These are phyloP conservation scores for Naganishia vaughanmartiniae DNA, from an alignment of 768 basidiomycete genomes.

Conservation along the genomic window DNA sequence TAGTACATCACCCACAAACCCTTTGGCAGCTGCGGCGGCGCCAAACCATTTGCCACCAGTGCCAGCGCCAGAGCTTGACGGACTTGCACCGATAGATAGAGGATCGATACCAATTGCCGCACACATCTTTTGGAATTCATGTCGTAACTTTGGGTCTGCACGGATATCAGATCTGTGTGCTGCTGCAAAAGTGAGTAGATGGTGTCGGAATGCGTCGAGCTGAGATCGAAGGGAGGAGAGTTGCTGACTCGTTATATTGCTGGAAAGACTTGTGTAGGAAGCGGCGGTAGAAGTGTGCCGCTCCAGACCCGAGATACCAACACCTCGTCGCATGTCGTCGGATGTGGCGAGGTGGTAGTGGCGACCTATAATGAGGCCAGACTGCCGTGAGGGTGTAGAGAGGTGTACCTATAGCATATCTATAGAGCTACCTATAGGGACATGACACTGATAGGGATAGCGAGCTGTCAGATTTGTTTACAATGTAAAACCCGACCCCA, in stretches of 20 bases:
- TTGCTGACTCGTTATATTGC: slow-evolving; percentile 71
- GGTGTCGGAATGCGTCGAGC: slow-evolving; percentile 75
- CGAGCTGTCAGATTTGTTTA: not conserved
- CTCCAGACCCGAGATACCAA: slow-evolving; percentile 83
- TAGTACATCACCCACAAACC: slow-evolving; percentile 84
- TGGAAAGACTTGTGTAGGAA: slow-evolving; percentile 78
- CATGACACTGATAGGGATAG: too few species aligned
- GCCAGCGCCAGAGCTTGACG: slow-evolving; percentile 57
- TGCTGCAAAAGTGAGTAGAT: slow-evolving; percentile 73
- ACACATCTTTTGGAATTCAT: slow-evolving; percentile 95
- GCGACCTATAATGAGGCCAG: not conserved
- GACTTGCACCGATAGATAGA: slow-evolving; percentile 63
- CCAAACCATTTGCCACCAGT: slow-evolving; percentile 36
- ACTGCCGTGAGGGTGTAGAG: not conserved
- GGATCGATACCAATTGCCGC: slow-evolving; percentile 91
- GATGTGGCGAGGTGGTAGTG: not conserved
- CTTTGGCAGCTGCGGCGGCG: slow-evolving; percentile 53
- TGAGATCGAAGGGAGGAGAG: slow-evolving; percentile 75
- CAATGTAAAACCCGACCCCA: too few species aligned
- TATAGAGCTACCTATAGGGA: too few species aligned
- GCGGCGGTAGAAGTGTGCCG: slow-evolving; percentile 76
- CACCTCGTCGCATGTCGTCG: slow-evolving; percentile 58
- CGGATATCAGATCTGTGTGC: slow-evolving; percentile 81
- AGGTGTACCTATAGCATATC: too few species aligned
- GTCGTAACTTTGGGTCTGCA: slow-evolving; percentile 78